phyloP scores from a whole-genome alignment of 805 yeast genomes.

The Vanderwaltozyma tropicalis region DNA sequence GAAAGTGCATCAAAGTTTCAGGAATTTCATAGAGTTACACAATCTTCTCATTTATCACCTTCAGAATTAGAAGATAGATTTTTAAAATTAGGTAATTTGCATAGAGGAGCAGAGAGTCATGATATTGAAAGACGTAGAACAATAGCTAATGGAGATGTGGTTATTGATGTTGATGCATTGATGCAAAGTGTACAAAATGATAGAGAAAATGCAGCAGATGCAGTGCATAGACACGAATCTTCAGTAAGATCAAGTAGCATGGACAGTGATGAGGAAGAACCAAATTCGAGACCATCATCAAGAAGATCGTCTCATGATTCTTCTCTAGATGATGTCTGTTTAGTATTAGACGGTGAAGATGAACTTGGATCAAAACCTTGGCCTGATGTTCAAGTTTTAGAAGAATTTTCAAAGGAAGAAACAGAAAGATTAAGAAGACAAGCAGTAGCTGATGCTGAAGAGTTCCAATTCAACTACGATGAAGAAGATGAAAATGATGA shows the following conservation, averaged over 20 bases:
- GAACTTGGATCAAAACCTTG: conserved; percentile 34
- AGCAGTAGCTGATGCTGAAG: conserved; percentile 31
- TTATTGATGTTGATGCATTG: conserved; percentile 27
- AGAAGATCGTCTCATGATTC: conserved; percentile 43
- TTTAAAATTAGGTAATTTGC: neutral
- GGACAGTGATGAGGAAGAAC: conserved; percentile 21
- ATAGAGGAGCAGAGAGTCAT: neutral
- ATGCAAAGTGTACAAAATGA: conserved; percentile 11
- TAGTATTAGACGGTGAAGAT: conserved; percentile 55
- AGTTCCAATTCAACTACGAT: conserved; percentile 30
- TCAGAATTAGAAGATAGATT: conserved; percentile 8
- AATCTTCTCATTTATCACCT: conserved; percentile 4
- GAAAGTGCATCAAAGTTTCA: neutral
- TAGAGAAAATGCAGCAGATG: neutral
- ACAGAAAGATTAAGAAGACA: conserved; percentile 36
- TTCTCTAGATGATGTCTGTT: conserved; percentile 85
- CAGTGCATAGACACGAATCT: conserved; percentile 1
- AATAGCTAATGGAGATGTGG: conserved; percentile 19
- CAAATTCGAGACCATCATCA: conserved; percentile 35
- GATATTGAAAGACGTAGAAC: conserved; percentile 9
- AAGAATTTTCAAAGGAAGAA: conserved; percentile 71
- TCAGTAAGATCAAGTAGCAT: neutral
- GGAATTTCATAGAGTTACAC: neutral
- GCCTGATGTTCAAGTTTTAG: conserved; percentile 76
- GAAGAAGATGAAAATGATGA: conserved; percentile 23